Evolutionary conservation across 2,329 filamentous ascomycete genomes (phyloP).

Genomic region (Trichoderma sp.): DNA sequence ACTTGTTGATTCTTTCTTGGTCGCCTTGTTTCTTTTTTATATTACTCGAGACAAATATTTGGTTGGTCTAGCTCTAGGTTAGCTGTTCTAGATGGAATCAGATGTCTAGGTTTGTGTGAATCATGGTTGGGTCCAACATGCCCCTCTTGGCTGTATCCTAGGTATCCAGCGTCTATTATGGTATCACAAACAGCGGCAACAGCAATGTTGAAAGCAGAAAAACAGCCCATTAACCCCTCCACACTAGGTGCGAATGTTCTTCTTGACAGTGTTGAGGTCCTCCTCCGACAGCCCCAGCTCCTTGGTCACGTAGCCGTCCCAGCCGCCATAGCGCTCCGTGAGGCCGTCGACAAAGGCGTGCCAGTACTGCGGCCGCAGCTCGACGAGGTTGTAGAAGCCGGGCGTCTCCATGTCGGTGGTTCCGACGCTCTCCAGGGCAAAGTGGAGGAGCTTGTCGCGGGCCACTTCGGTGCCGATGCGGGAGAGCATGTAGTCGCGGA

Average conservation of each 20-base stretch:
- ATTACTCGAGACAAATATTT: neutral
- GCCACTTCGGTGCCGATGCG: conserved; percentile 55
- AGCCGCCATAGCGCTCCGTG: conserved; percentile 49
- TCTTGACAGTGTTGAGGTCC: conserved; percentile 51
- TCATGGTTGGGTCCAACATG: neutral
- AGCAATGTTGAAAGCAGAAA: neutral
- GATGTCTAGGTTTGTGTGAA: neutral
- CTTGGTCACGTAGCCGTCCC: conserved; percentile 50
- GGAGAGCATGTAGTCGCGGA: conserved; percentile 56
- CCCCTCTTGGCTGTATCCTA: neutral
- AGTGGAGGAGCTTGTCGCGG: conserved; percentile 49
- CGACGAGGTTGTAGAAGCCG: conserved; percentile 53
- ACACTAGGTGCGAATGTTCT: conserved; percentile 42
- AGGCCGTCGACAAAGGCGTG: conserved; percentile 48
- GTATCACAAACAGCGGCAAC: conserved; percentile 19
- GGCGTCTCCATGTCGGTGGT: conserved; percentile 43
- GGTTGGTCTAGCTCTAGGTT: neutral
- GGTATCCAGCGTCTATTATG: conserved; percentile 23
- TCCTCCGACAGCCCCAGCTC: conserved; percentile 49
- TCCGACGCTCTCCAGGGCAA: conserved; percentile 43
- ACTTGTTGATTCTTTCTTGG: neutral
- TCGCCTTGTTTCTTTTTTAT: neutral
- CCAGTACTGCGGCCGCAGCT: conserved; percentile 48
- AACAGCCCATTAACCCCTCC: neutral
- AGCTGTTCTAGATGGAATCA: no score